Base-by-base conservation (phyloP, 1,139 yeast species). In the Pichia sp. region DNA sequence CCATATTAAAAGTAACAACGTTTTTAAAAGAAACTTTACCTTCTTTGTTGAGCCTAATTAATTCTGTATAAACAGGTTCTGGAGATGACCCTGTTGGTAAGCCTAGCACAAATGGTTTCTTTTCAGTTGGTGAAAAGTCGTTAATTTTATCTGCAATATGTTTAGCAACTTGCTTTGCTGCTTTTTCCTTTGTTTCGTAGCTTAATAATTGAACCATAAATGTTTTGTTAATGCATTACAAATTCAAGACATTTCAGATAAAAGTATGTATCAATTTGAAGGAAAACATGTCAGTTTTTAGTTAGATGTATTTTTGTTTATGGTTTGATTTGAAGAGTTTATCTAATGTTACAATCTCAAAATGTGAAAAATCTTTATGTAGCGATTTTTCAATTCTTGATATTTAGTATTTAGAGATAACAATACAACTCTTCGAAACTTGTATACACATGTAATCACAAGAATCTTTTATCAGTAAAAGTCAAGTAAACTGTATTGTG, bases 11-110 rank as follows among this genome's bases (percentile, higher is more conserved):
- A 14, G 83, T 79, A 16, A 81, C 79, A 44, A 81, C 86, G 62
- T 81, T 71, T 56, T 71, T 68, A 67, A 81, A 81, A 28, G 75
- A 70, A 14, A 81, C 71, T 47, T 64, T 64, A 22, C 80, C 80
- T 38, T 63, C 60, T 56, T 72, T 71, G 67, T 79, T 70, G 14
- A 79, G 76, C 51, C 70, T 68, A 44, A 81, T 75, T 48, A 81
- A 68, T 52, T 69, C 67, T 48, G 74, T 70, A 61, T 81, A 81
- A 9, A 81, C 77, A 3, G 78, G 80, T 61, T 80, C 84, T 14
- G 86, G 86, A 5, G 84, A 79, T 6, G 85, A 80, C 1, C 87
- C 86, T 1, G 87, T 81, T 34, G 86, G 86, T 49, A 81, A 73
- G 1, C 86, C 87, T 47, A 81, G 64, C 2, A 81, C 82, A 65